phyloP scores from a whole-genome alignment of 208 protist species.

The Leishmania gerbilli region DNA sequence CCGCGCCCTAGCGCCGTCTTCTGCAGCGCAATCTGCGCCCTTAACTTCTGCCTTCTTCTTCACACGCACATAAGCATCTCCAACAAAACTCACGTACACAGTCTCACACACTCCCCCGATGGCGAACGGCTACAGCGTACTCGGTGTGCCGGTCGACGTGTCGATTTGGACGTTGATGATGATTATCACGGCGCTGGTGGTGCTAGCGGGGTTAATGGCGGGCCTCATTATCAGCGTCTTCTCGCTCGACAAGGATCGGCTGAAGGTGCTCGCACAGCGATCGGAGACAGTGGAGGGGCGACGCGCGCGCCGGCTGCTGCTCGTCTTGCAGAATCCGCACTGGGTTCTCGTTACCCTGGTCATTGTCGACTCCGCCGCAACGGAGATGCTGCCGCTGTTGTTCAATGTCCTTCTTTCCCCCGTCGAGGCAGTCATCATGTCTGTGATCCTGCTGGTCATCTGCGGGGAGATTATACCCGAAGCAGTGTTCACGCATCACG shows the following conservation, averaged over 20 bases:
- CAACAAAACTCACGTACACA: background rate
- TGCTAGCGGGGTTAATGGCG: slow-evolving; percentile 56
- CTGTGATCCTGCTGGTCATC: slow-evolving; percentile 58
- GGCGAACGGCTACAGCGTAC: slow-evolving; percentile 35
- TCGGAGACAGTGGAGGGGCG: slow-evolving; percentile 42
- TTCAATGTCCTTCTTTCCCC: slow-evolving; percentile 64
- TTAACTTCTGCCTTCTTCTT: background rate
- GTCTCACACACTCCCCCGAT: slow-evolving; percentile 6
- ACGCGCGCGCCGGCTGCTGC: slow-evolving; percentile 45
- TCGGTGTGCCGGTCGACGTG: slow-evolving; percentile 51
- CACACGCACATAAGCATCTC: background rate
- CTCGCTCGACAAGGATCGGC: slow-evolving; percentile 60
- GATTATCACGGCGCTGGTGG: slow-evolving; percentile 47
- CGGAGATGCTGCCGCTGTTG: slow-evolving; percentile 75
- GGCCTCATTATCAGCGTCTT: slow-evolving; percentile 75
- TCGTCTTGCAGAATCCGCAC: slow-evolving; percentile 56
- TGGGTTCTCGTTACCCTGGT: slow-evolving; percentile 78
- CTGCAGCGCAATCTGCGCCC: background rate
- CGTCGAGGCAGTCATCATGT: slow-evolving; percentile 49
- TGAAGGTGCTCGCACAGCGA: slow-evolving; percentile 37
- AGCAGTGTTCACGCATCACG: slow-evolving; percentile 68
- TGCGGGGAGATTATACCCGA: slow-evolving; percentile 84
- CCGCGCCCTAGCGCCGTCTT: background rate
- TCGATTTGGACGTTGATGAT: slow-evolving; percentile 28
- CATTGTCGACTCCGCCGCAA: slow-evolving; percentile 50